Evolutionary conservation across 371 early-diverging fungal species (phyloP), one percentile per base, ranked within the genome.

Genomic region (Homolaphlyctis polyrhiza): DNA sequence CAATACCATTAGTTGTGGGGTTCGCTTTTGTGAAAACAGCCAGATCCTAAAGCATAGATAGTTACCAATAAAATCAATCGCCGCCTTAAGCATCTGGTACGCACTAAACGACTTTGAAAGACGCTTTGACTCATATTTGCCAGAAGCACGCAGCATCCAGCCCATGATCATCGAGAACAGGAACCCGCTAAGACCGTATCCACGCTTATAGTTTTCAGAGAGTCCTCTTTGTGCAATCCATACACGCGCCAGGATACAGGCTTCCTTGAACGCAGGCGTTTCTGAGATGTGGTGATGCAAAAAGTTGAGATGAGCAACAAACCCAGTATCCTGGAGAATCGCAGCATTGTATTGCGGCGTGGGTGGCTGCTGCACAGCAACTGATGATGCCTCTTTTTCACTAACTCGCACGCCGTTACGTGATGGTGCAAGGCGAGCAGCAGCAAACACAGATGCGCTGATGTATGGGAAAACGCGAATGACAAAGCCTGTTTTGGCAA

Each of bases 321-420:
- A 79, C 36, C 82, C 70, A 1, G 87, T 86, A 64, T 96, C 97
- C 65, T 79, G 74, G 52, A 93, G 77, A 18, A 97, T 64, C 2
- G 90, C 82, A 0, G 92, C 81, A 71, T 96, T 97, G 82, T 97
- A 97, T 50, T 84, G 90, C 30, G 97, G 95, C 28, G 97, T 97
- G 1, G 95, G 72, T 0, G 79, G 77, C 18, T 70, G 66, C 2
- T 43, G 25, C 35, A 23, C 47, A 14, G 64, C 35, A 63, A 28
- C 21, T 18, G 14, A 62, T n/a, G 32, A 45, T 52, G 13, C 45
- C 39, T 8, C 8, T 39, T 8, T 18, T 6, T 11, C 52, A 28
- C 8, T 6, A 0, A 82, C 76, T 14, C 97, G 89, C 23, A 96
- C 88, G 73, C 87, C 85, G 81, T 91, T 92, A 64, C 91, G 87